Base-by-base conservation (phyloP, 2,329 filamentous ascomycete species). In the Paracamarosporium sp. region DNA sequence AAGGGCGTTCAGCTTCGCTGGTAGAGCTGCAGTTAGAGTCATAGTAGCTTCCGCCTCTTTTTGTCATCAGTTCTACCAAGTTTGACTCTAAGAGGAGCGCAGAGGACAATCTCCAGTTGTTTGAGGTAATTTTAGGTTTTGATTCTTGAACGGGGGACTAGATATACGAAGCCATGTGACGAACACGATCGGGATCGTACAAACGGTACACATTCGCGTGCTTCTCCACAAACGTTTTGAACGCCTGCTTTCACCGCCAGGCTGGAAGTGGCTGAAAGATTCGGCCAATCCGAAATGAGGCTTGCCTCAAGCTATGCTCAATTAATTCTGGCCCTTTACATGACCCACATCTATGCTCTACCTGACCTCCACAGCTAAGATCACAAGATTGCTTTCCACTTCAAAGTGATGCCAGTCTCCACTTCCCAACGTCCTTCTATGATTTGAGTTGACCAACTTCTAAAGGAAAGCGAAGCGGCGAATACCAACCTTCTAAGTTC, bases 401-500 rank as follows among this genome's bases (percentile, higher is more conserved):
- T 11, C 25, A 33, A 13, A 24, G 27, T 20, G 13, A 31, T 27
- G 25, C 35, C 17, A 20, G 25, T 51, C 24, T 28, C 35, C 17
- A 51, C 47, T 12, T 40, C 43, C 48, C 35, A 43, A 22, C 48
- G 48, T 51, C 48, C 48, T 31, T 33, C 48, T 41, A 12, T 22
- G 24, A 30, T 13, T 6, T 15, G 12, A 30, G 6, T 4, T 17
- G 25, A 22, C 25, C 33, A 5, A 30, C 13, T 33, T 11, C 15
- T 1, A 7, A n/a, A 11, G 5, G 1, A 43, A 41, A 41, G 27
- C 48, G 48, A 51, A 51, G 48, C 48, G 17, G 33, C 35, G 48
- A 43, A 41, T 51, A 40, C 48, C 15, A 24, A 17, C 31, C 48
- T 15, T 36, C 12, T 36, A 24, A 9, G 24, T 24, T 22, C 31